Conservation (phyloP, 129 eudicot species). For the Scalesia atractyloides region DNA sequence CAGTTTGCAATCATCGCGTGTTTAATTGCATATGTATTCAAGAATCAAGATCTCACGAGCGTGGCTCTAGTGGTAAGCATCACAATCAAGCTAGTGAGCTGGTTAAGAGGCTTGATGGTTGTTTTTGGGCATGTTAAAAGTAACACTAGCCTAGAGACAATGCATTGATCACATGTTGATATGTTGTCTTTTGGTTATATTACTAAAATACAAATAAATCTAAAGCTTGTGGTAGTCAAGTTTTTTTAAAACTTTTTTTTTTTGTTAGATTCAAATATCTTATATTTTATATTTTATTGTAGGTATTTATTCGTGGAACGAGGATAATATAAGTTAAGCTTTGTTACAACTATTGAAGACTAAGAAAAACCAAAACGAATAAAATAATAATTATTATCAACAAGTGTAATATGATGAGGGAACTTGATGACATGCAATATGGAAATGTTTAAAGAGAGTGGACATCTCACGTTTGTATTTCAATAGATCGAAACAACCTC, state of each 20-base stretch:
- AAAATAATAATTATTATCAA: conserved; percentile 15
- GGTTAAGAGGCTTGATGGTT: neutral
- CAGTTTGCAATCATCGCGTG: neutral
- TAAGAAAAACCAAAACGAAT: conserved; percentile 1
- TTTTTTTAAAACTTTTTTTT: too few species aligned
- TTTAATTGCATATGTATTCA: neutral
- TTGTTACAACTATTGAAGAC: neutral
- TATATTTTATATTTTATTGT: neutral
- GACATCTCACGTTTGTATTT: conserved; percentile 37
- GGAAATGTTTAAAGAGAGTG: conserved; percentile 31
- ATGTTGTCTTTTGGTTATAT: neutral
- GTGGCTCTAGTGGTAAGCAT: too few species aligned
- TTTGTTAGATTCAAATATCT: neutral
- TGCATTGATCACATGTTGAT: neutral
- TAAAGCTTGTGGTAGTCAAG: neutral
- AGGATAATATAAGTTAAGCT: too few species aligned
- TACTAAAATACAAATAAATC: neutral
- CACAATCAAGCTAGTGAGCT: too few species aligned
- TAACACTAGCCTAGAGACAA: neutral
- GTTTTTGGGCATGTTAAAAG: neutral
- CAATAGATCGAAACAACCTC: conserved; percentile 42
- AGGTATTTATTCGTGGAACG: neutral
- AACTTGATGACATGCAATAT: conserved; percentile 14
- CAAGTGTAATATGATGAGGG: conserved; percentile 27
- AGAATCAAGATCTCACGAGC: too few species aligned